A percentile compares a stretch with the other conserved stretches of the same genome.
Conservation (phyloP, 2,329 filamentous ascomycete genomes). For the Ophiocordyceps unilateralis region DNA sequence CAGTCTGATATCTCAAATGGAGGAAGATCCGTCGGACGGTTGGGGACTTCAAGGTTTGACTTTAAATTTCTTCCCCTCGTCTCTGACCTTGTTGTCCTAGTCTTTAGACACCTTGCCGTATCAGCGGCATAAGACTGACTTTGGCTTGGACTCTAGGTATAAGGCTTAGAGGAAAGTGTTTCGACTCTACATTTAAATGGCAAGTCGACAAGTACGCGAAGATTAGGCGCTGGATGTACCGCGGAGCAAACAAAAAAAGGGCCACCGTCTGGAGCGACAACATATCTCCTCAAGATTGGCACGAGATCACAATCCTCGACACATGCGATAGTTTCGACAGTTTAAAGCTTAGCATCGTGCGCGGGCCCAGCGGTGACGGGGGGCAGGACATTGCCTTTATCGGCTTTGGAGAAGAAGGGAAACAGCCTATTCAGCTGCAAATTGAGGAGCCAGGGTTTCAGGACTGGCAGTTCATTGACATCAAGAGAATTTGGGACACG, state of each 20-base stretch:
- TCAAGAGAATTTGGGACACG: not conserved
- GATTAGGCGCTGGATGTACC: not conserved
- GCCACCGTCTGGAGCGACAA: not conserved
- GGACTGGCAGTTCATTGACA: not conserved
- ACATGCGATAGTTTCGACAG: not conserved
- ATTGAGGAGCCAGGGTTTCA: not conserved
- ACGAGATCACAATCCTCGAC: not conserved
- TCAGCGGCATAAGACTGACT: not conserved
- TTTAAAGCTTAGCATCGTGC: not conserved
- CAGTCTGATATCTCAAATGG: not conserved
- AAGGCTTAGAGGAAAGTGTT: not conserved
- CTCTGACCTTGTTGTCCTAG: too few species aligned
- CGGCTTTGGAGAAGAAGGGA: not conserved
- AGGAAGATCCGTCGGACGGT: not conserved
- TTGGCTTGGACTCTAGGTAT: not conserved
- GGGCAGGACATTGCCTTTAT: not conserved
- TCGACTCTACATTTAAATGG: not conserved
- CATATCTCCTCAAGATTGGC: not conserved
- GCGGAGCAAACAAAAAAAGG: not conserved
- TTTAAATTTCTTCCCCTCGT: too few species aligned
- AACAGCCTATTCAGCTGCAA: not conserved
- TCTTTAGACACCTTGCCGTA: too few species aligned
- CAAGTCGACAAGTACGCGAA: not conserved
- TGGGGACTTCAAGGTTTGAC: not conserved
- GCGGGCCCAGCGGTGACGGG: not conserved